A percentile compares a stretch with the other conserved stretches of the same genome.
These are phyloP conservation scores for Agrocybe praecox DNA, from an alignment of 768 basidiomycete genomes.

Conservation along the genomic window DNA sequence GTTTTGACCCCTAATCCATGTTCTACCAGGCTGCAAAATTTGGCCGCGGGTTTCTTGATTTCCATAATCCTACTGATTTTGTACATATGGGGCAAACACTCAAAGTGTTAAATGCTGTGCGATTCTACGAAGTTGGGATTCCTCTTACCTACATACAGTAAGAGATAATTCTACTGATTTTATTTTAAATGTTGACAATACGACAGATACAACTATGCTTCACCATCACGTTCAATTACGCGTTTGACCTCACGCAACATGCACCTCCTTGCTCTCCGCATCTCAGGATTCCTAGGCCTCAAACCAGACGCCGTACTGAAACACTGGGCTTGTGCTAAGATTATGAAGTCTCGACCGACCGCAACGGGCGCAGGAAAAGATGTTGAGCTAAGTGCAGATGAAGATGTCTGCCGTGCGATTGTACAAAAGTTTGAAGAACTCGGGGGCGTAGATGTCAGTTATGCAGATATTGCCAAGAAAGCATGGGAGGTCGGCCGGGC, in stretches of 20 bases:
- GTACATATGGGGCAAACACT: slow-evolving; percentile 90
- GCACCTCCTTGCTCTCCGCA: slow-evolving; percentile 89
- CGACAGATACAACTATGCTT: slow-evolving; percentile 76
- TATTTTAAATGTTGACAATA: not conserved
- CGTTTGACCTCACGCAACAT: slow-evolving; percentile 86
- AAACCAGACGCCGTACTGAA: slow-evolving; percentile 87
- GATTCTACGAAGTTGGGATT: slow-evolving; percentile 90
- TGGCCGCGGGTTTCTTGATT: slow-evolving; percentile 90
- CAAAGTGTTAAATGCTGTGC: slow-evolving; percentile 92
- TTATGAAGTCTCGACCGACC: slow-evolving; percentile 68
- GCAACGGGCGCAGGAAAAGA: slow-evolving; percentile 54
- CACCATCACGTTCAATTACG: slow-evolving; percentile 78
- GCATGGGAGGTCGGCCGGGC: slow-evolving; percentile 90
- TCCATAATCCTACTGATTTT: slow-evolving; percentile 91
- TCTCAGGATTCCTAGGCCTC: slow-evolving; percentile 82
- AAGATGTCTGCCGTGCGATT: slow-evolving; percentile 77
- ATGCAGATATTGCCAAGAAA: slow-evolving; percentile 91
- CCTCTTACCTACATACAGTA: slow-evolving; percentile 92
- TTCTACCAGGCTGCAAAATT: slow-evolving; percentile 87
- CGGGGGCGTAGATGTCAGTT: slow-evolving; percentile 80
- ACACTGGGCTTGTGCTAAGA: slow-evolving; percentile 97
- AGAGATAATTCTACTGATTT: slow-evolving; percentile 25
- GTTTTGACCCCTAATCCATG: not conserved
- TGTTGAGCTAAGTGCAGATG: slow-evolving; percentile 66
- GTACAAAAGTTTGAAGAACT: slow-evolving; percentile 89